Conservation (phyloP, 139 green algal species). For the Volvox africanus region DNA sequence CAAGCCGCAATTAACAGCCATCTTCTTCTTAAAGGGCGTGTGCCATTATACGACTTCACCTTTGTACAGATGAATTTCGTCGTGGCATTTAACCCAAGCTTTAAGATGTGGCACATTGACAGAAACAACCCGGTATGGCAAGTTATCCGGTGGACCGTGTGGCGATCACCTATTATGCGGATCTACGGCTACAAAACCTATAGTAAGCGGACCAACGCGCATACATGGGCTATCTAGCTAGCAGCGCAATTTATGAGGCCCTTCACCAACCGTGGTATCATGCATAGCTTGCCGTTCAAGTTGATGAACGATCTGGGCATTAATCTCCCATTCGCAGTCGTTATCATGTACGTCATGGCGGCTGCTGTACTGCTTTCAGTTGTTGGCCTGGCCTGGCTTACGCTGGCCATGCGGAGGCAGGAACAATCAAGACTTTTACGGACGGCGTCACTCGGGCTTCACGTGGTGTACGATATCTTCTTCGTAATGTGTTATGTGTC, state of each 20-base stretch:
- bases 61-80: slow-evolving; percentile 34
- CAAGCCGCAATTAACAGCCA: too few relatives aligned
- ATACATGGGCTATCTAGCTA: too few relatives aligned
- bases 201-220: not conserved
- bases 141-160: slow-evolving; percentile 17
- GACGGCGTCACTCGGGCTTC: not conserved
- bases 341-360: slow-evolving; percentile 16
- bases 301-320: not conserved
- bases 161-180: slow-evolving; percentile 9
- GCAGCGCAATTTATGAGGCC: too few relatives aligned
- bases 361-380: not conserved
- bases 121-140: not conserved
- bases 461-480: slow-evolving; percentile 31
- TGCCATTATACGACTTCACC: too few relatives aligned
- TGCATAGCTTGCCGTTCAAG: too few relatives aligned
- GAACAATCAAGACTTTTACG: slow-evolving; percentile 35
- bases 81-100: slow-evolving; percentile 11
- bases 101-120: not conserved
- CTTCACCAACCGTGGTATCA: too few relatives aligned
- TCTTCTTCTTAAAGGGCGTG: too few relatives aligned
- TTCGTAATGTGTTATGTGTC: slow-evolving; percentile 25
- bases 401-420: slow-evolving; percentile 34
- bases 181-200: slow-evolving; percentile 32
- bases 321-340: not conserved
- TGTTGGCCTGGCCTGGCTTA: slow-evolving; percentile 15